phyloP scores from a whole-genome alignment of 345 rosid species.

The Moricandia arvensis region DNA sequence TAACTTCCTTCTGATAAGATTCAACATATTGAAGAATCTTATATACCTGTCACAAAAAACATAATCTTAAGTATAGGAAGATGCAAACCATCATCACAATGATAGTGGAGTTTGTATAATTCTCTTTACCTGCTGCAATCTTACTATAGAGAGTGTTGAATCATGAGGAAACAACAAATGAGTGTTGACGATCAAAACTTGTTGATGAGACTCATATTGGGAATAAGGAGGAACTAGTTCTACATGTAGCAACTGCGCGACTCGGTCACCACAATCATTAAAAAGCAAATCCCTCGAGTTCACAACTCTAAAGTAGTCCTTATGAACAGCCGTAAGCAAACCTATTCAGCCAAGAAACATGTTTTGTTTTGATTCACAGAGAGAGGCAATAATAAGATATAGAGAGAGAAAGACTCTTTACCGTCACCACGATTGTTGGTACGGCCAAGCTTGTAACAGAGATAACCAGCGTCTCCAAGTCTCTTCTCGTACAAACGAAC shows the following conservation, averaged over 20 bases:
- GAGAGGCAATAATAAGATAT: not conserved
- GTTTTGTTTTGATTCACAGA: too few species aligned
- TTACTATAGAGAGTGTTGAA: slow-evolving; percentile 64
- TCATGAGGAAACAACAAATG: too few species aligned
- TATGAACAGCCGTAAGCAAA: too few species aligned
- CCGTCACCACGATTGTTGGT: slow-evolving; percentile 98
- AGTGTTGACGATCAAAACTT: slow-evolving; percentile 76
- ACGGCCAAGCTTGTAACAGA: slow-evolving; percentile 74
- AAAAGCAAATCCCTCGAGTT: too few species aligned
- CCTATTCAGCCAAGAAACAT: slow-evolving; percentile 34
- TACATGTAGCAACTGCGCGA: slow-evolving; percentile 71
- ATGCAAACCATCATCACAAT: not conserved
- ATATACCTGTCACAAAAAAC: slow-evolving; percentile 52
- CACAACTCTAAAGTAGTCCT: too few species aligned
- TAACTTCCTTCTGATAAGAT: too few species aligned
- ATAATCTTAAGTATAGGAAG: too few species aligned
- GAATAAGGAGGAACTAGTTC: too few species aligned
- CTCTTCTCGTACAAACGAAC: too few species aligned
- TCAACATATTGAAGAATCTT: too few species aligned
- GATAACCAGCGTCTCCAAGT: slow-evolving; percentile 82
- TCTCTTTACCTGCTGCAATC: too few species aligned
- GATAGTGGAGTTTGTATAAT: not conserved
- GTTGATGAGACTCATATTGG: slow-evolving; percentile 44
- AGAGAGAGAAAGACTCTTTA: slow-evolving; percentile 23
- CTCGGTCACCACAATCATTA: too few species aligned